phyloP scores from a whole-genome alignment of 192 early-diverging fungal genomes.

The Coemansia sp. region DNA sequence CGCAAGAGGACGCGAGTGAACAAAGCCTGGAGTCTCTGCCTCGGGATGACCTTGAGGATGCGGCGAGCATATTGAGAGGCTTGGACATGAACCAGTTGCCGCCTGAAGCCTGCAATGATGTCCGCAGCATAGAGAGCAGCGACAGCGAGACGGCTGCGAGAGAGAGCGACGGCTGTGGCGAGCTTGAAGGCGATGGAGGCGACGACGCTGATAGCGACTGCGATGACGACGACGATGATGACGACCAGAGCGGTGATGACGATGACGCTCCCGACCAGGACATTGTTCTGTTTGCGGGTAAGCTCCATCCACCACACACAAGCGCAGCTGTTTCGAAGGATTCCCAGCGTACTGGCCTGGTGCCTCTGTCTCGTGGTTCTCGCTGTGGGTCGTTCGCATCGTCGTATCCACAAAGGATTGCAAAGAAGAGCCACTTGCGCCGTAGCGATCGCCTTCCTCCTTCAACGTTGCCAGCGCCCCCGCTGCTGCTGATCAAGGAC shows the following conservation, averaged over 20 bases:
- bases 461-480: neutral
- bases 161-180: neutral
- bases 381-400: conserved; percentile 15
- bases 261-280: conserved; percentile 25
- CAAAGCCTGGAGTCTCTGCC: neutral
- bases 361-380: conserved; percentile 18
- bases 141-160: neutral
- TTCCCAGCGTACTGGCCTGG: neutral
- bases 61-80: conserved; percentile 5
- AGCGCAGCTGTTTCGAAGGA: neutral
- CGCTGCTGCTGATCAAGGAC: conserved; percentile 16
- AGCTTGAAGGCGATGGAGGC: neutral
- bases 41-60: conserved; percentile 11
- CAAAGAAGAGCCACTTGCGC: conserved; percentile 34
- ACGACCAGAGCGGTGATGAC: conserved; percentile 14
- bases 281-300: conserved; percentile 42
- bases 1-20: conserved; percentile 25
- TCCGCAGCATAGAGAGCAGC: neutral
- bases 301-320: conserved; percentile 8
- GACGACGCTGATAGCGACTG: neutral
- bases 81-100: neutral
- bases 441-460: conserved; percentile 10
- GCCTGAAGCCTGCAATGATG: neutral
- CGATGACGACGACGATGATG: conserved; percentile 2
- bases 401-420: conserved; percentile 32